Evolutionary conservation across 2,329 filamentous ascomycete species (phyloP), one percentile per base, ranked within the genome.

Genomic region (Beauveria asiatica): DNA sequence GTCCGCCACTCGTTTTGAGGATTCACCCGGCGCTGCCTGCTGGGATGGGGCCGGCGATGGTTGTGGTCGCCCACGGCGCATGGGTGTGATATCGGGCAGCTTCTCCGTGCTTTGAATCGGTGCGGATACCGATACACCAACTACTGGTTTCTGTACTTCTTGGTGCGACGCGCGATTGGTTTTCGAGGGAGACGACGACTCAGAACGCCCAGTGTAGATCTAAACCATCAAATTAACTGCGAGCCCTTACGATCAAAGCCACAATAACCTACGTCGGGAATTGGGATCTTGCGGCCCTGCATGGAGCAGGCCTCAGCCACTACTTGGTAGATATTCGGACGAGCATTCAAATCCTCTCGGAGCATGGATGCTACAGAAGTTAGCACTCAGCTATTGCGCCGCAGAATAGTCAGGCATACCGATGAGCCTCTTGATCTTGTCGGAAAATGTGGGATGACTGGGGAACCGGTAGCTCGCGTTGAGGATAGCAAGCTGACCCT

Each of bases 401-500:
- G n/a, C 39, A 8, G 9, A 30, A 17, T 10, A 5, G 13, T 9
- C 39, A 23, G 37, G 33, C 49, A 23, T 69, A 96, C 91, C 89
- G 70, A 97, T 97, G 45, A 99, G 78, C 68, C 87, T 86, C 78
- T 97, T 97, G 60, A 97, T 76, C 60, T 88, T 85, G 66, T 96
- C 90, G 0, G 94, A 97, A 71, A 99, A 99, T 19, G 83, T 78
- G 30, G 94, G 94, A 69, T 97, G 91, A 62, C 82, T 84, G 6
- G 93, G 94, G 68, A 90, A 99, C 69, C 90, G 92, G 80, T 90
- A 97, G 73, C 86, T 95, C 55, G 94, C 94, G 70, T 97, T 97
- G 63, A 99, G 77, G 64, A 99, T 99, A 13, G 94, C 94, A 78
- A 97, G 89, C 76, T 97, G 93, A 27, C 94, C 94, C 70, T 96